phyloP scores from a whole-genome alignment of 1,284 basidiomycete species.

The Pseudozyma flocculosa region DNA sequence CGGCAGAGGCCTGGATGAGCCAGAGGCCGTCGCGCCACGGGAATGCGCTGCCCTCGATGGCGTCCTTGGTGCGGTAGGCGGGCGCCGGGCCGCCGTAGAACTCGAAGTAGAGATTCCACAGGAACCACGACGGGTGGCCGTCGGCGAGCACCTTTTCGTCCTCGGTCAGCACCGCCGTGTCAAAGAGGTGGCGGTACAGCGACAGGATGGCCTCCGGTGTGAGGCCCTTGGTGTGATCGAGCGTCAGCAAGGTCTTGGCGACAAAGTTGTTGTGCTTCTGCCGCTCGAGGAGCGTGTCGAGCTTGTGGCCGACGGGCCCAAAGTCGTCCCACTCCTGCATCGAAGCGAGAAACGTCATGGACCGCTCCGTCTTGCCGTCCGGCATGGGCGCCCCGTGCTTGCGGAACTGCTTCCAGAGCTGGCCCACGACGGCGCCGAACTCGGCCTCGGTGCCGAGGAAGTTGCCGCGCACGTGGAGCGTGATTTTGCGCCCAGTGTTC shows the following conservation, averaged over 20 bases:
- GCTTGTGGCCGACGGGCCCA: slow-evolving; percentile 37
- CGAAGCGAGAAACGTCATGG: slow-evolving; percentile 29
- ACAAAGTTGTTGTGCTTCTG: slow-evolving; percentile 48
- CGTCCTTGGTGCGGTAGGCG: slow-evolving; percentile 11
- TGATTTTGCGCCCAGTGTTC: not conserved
- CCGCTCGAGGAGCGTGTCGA: slow-evolving; percentile 41
- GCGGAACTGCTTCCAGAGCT: slow-evolving; percentile 16
- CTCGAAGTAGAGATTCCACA: slow-evolving; percentile 53
- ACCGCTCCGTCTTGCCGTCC: slow-evolving; percentile 4
- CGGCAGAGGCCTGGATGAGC: slow-evolving; percentile 46
- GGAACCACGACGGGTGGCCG: slow-evolving; percentile 21
- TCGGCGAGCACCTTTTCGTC: slow-evolving; percentile 12
- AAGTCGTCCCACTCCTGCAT: slow-evolving; percentile 54
- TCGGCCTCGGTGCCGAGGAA: slow-evolving; percentile 19
- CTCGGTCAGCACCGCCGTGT: slow-evolving; percentile 14
- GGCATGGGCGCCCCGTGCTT: slow-evolving; percentile 21
- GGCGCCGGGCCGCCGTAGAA: slow-evolving; percentile 40
- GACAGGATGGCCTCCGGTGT: slow-evolving; percentile 6
- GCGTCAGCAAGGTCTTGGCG: slow-evolving; percentile 39
- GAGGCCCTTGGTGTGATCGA: slow-evolving; percentile 19
- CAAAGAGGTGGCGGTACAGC: slow-evolving; percentile 32
- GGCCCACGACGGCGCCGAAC: slow-evolving; percentile 6
- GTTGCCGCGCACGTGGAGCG: slow-evolving; percentile 38
- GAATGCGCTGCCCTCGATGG: slow-evolving; percentile 25
- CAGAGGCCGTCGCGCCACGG: slow-evolving; percentile 45